phyloP scores from a whole-genome alignment of 2,329 filamentous ascomycete genomes.

The Arthrinium puccinioides region DNA sequence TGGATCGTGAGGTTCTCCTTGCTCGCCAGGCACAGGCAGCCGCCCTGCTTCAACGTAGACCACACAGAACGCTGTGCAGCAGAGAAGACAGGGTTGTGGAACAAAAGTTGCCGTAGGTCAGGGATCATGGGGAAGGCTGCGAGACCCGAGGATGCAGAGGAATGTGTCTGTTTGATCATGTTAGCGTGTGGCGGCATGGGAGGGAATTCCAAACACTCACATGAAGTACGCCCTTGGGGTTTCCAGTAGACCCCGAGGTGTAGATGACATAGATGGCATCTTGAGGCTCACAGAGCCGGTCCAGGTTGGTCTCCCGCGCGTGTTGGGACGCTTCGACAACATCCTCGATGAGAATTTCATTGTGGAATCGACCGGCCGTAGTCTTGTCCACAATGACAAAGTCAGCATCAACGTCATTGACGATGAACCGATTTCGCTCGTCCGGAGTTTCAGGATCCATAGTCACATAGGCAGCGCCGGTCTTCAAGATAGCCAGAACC shows the following conservation, averaged over 20 bases:
- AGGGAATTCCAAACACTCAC: background rate
- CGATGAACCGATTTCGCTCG: constrained; percentile 2
- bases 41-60: constrained; percentile 6
- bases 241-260: background rate
- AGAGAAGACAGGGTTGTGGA: constrained; percentile 8
- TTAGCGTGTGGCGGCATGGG: background rate
- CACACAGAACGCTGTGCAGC: constrained; percentile 5
- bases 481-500: constrained; percentile 5
- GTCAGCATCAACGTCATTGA: constrained; percentile 4
- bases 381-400: constrained; percentile 6
- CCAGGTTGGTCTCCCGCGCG: constrained; percentile 3
- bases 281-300: constrained; percentile 6
- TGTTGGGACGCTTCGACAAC: background rate
- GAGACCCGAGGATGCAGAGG: constrained; percentile 5
- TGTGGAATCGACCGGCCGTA: background rate
- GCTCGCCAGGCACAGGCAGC: constrained; percentile 6
- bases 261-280: constrained; percentile 1
- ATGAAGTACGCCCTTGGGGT: constrained; percentile 2
- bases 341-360: constrained; percentile 1
- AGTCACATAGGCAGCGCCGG: constrained; percentile 5
- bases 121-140: constrained; percentile 5
- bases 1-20: constrained; percentile 2
- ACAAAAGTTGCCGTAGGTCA: constrained; percentile 3
- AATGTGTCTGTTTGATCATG: background rate
- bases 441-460: constrained; percentile 4